Evolutionary conservation across 202 grass and related monocot species (phyloP), one percentile per base, ranked within the genome.

Genomic region (Alloteropsis angusta): DNA sequence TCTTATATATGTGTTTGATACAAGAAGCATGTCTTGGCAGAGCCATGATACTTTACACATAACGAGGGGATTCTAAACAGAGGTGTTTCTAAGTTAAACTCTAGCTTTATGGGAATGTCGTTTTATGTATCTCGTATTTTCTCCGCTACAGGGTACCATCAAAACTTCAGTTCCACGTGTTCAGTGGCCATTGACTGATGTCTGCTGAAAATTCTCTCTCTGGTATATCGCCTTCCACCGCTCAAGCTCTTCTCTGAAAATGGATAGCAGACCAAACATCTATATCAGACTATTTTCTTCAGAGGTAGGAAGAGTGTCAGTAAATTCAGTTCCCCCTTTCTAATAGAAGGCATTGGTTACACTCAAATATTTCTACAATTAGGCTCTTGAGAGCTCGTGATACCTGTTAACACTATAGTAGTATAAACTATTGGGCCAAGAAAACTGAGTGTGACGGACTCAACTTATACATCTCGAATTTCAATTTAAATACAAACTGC

Each of bases 201-300:
- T 68, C 64, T 85, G 89, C 56, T 87, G 96, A 71, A 71, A 90
- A 78, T 91, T 75, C 76, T 94, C 85, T 77, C 83, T 89, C 65
- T 93, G 85, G 60, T 95, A 91, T 35, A 98, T 42, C 15, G 82
- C 70, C 68, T 91, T 98, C 96, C 92, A 93, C 28, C 96, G 83
- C 61, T 93, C 92, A 23, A 98, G 79, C 79, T 98, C 96, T 74
- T 93, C 96, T 80, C 96, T 98, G 89, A 56, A 85, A 23, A 85
- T 57, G 17, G 58, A 67, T 6, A 75, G 14, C 54, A 74, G 12
- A 14, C 26, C 52, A 89, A 59, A 61, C 41, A 81, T 75, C 26
- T 28, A 15, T 44, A 76, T 75, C 6, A 68, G 42, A 54, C 3
- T 0, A 8, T 55, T 56, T 32, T 56, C n/a, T 50, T 57, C 13